Evolutionary conservation across 192 early-diverging fungal genomes (phyloP).

Genomic region (Podila horticola): DNA sequence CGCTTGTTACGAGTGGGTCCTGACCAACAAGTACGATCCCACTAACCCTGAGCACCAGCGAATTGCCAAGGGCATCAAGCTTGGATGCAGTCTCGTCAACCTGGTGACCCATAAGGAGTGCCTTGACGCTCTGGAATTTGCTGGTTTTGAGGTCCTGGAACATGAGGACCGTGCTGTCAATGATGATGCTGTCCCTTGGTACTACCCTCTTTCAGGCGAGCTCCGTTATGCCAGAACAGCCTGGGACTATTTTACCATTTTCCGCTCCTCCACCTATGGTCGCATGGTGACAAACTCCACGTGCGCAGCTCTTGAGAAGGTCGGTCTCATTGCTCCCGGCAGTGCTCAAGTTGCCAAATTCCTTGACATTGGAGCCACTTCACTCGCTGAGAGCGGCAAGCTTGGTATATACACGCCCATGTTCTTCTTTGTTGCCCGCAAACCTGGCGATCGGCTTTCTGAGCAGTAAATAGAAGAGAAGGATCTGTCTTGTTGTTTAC

Average conservation of each 20-base stretch:
- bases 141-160: conserved; percentile 84
- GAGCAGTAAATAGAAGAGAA: conserved; percentile 7
- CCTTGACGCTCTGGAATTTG: conserved; percentile 76
- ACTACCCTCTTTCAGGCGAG: conserved; percentile 67
- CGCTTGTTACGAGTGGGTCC: conserved; percentile 93
- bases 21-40: conserved; percentile 86
- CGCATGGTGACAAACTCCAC: conserved; percentile 77
- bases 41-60: conserved; percentile 73
- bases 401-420: conserved; percentile 90
- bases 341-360: conserved; percentile 81
- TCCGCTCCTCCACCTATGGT: conserved; percentile 60
- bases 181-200: conserved; percentile 69
- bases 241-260: conserved; percentile 41
- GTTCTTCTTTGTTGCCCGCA: conserved; percentile 81
- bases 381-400: conserved; percentile 82
- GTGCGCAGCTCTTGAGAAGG: conserved; percentile 76
- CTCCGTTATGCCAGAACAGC: conserved; percentile 41
- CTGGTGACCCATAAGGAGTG: conserved; percentile 20
- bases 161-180: conserved; percentile 66
- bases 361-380: conserved; percentile 81
- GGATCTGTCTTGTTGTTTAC: background rate
- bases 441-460: conserved; percentile 51
- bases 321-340: conserved; percentile 80
- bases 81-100: conserved; percentile 26
- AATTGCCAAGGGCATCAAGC: conserved; percentile 84